Conservation (phyloP, 116 monocot species). For the Posidonia oceanica region DNA sequence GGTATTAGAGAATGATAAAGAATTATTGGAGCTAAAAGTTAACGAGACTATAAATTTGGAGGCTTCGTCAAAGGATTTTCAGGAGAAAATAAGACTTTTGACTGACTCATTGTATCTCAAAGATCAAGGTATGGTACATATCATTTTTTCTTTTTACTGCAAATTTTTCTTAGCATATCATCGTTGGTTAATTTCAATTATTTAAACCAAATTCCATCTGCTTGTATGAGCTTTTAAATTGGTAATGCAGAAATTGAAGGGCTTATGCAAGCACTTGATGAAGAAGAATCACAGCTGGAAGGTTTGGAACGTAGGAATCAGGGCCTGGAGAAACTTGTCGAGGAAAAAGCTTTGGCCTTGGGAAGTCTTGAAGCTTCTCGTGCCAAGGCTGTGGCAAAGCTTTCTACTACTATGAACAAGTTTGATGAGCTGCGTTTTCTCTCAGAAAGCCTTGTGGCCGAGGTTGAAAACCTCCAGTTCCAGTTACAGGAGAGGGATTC, state of each 20-base stretch:
- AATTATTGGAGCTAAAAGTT: constrained; percentile 27
- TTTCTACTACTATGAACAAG: constrained; percentile 74
- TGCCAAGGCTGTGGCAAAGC: constrained; percentile 50
- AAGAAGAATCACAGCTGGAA: constrained; percentile 85
- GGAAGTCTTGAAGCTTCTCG: constrained; percentile 69
- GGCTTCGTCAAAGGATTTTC: constrained; percentile 29
- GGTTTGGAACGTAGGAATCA: constrained; percentile 38
- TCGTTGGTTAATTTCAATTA: neutral
- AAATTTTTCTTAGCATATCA: neutral
- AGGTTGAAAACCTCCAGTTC: constrained; percentile 86
- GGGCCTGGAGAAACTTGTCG: constrained; percentile 36
- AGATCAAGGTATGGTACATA: constrained; percentile 64
- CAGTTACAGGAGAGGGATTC: constrained; percentile 68
- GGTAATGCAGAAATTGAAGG: constrained; percentile 72
- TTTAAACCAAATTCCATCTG: neutral
- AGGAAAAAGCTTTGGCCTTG: constrained; percentile 40
- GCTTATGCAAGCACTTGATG: constrained; percentile 93
- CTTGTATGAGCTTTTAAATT: neutral
- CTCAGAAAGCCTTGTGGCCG: constrained; percentile 74
- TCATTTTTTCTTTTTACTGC: too few relatives aligned
- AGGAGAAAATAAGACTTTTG: constrained; percentile 44
- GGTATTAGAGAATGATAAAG: constrained; percentile 32
- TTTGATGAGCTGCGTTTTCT: constrained; percentile 94
- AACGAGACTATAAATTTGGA: constrained; percentile 39
- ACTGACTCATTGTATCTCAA: constrained; percentile 50